A percentile compares a stretch with the other conserved stretches of the same genome.
Evolutionary conservation across 345 rosid species (phyloP).

Genomic region (Ceriops tagal): DNA sequence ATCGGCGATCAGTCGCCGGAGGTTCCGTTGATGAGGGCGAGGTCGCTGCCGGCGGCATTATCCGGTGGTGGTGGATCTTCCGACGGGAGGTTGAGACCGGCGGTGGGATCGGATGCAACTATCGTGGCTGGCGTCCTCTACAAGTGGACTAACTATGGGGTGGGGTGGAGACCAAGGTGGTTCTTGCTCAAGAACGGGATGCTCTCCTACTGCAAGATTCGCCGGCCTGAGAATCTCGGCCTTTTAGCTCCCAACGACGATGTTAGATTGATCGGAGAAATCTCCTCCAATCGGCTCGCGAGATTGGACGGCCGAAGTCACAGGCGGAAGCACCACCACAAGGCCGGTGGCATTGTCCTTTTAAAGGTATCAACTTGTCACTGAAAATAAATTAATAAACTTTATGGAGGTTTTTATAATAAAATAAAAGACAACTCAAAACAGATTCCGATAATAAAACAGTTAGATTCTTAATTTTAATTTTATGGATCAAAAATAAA

Average conservation of each 20-base stretch:
- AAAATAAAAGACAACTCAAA: too few species aligned
- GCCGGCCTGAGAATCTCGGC: constrained; percentile 58
- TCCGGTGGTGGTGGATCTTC: constrained; percentile 48
- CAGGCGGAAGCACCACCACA: constrained; percentile 49
- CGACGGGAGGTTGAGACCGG: constrained; percentile 16
- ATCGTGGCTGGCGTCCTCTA: constrained; percentile 83
- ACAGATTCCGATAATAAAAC: too few species aligned
- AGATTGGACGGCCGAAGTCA: constrained; percentile 40
- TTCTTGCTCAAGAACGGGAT: constrained; percentile 73
- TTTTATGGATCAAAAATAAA: background rate
- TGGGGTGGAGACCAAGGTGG: constrained; percentile 99
- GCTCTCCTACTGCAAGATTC: constrained; percentile 80
- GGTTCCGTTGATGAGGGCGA: constrained; percentile 42
- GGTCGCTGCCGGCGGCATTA: constrained; percentile 60
- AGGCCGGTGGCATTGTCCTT: constrained; percentile 77
- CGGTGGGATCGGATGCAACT: constrained; percentile 53
- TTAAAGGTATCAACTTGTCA: constrained; percentile 52
- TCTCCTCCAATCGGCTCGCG: constrained; percentile 51
- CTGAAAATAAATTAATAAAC: too few species aligned
- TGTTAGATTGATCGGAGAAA: constrained; percentile 74
- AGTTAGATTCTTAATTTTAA: too few species aligned
- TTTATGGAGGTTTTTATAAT: too few species aligned
- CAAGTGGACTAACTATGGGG: constrained; percentile 98
- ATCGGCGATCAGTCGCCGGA: constrained; percentile 63
- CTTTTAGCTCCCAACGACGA: constrained; percentile 46